These are phyloP conservation scores for Hanseniaspora pseudoguilliermondii DNA, from an alignment of 805 yeast species.

Conservation along the genomic window DNA sequence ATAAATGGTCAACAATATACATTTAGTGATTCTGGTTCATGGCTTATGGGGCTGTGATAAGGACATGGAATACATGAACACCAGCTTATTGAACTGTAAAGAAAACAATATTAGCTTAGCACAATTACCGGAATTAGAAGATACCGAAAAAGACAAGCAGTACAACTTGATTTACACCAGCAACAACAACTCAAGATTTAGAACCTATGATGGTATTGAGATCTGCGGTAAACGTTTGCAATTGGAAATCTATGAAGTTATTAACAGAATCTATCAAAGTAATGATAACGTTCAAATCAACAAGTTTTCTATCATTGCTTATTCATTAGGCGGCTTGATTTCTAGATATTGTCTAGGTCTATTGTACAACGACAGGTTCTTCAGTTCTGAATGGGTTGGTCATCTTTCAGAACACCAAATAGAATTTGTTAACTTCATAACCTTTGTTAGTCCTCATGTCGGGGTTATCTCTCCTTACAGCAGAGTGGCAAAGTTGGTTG, in stretches of 20 bases:
- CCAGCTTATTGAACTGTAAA: constrained; percentile 27
- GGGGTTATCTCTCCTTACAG: constrained; percentile 53
- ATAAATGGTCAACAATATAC: constrained; percentile 21
- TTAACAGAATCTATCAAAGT: constrained; percentile 20
- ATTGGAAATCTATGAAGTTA: constrained; percentile 43
- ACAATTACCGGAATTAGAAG: constrained; percentile 16
- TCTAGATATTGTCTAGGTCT: constrained; percentile 68
- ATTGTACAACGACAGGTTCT: constrained; percentile 43
- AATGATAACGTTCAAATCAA: constrained; percentile 29
- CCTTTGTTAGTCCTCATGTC: constrained; percentile 62
- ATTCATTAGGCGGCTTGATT: constrained; percentile 75
- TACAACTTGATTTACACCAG: constrained; percentile 27
- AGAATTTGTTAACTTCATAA: constrained; percentile 45
- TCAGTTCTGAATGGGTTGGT: constrained; percentile 19
- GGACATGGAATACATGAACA: constrained; percentile 52
- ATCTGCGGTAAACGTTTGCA: constrained; percentile 69
- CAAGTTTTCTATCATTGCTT: constrained; percentile 66
- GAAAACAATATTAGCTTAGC: not conserved
- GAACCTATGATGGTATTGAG: constrained; percentile 78
- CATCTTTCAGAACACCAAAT: constrained; percentile 22
- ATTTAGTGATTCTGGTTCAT: constrained; percentile 51
- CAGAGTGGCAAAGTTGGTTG: constrained; percentile 52
- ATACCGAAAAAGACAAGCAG: constrained; percentile 38
- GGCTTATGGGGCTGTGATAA: constrained; percentile 66
- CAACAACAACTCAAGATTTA: not conserved